Evolutionary conservation across 2,329 filamentous ascomycete genomes (phyloP).

Genomic region (Ophiostoma ulmi): DNA sequence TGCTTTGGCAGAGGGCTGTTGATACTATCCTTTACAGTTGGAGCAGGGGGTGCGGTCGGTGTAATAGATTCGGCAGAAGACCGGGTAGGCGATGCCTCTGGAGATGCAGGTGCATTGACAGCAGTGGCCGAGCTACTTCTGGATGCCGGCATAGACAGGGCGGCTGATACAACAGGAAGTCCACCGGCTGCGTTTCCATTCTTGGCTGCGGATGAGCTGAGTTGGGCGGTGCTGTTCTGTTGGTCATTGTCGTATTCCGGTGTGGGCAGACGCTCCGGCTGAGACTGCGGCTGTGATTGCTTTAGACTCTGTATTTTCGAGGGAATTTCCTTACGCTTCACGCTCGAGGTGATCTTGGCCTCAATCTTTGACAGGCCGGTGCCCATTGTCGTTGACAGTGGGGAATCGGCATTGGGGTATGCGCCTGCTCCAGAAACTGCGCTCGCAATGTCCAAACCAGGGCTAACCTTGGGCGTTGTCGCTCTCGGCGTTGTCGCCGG

Average conservation of each 20-base stretch:
- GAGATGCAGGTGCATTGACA: neutral
- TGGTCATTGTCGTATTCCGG: conserved; percentile 4
- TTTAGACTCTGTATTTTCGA: neutral
- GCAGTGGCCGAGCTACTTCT: conserved; percentile 1
- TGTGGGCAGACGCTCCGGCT: neutral
- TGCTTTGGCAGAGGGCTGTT: conserved; percentile 1
- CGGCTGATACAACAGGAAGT: neutral
- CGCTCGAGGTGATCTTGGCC: conserved; percentile 8
- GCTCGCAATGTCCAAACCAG: neutral
- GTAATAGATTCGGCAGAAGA: neutral
- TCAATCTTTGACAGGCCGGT: conserved; percentile 14
- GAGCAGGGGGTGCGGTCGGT: neutral
- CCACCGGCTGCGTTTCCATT: neutral
- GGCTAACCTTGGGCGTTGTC: neutral
- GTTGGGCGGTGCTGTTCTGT: neutral
- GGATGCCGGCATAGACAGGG: neutral
- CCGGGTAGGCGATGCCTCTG: neutral
- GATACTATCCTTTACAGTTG: neutral
- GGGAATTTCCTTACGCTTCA: conserved; percentile 10
- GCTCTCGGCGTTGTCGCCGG: neutral
- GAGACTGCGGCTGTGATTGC: neutral
- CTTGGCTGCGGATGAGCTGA: neutral
- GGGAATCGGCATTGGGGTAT: neutral
- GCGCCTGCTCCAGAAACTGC: neutral
- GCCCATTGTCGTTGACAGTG: conserved; percentile 6